Evolutionary conservation across 306 rosid genomes (phyloP).

Genomic region (Sesbania bispinosa): DNA sequence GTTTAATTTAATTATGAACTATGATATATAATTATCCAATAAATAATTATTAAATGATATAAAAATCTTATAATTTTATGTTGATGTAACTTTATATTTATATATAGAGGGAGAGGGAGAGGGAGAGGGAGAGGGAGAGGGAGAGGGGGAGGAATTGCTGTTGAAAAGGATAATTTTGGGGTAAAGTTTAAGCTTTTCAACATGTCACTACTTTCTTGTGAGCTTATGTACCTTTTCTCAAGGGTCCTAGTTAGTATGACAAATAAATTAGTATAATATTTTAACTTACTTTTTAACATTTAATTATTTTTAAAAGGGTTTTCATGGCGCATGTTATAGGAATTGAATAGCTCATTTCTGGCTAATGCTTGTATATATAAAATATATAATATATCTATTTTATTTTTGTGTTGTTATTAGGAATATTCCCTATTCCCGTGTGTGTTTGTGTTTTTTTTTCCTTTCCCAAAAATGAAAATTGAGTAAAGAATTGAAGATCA

Average conservation of each 20-base stretch:
- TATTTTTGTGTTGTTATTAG: neutral
- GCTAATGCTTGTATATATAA: neutral
- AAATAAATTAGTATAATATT: too few species aligned
- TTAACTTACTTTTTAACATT: neutral
- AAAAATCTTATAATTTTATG: too few species aligned
- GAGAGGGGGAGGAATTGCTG: neutral
- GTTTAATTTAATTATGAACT: too few species aligned
- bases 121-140: too few species aligned
- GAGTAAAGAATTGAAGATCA: neutral
- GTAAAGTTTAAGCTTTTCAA: neutral
- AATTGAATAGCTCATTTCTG: neutral
- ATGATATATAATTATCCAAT: too few species aligned
- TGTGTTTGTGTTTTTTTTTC: neutral
- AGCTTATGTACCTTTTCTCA: too few species aligned
- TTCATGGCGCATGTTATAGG: neutral
- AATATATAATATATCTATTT: too few species aligned
- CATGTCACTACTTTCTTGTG: too few species aligned
- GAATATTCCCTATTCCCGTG: slow-evolving; percentile 8
- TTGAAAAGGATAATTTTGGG: neutral
- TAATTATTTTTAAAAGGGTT: neutral
- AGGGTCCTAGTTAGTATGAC: too few species aligned
- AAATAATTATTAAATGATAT: too few species aligned
- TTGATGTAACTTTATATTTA: too few species aligned
- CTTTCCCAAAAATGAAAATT: neutral
- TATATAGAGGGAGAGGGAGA: too few species aligned